Evolutionary conservation across 106 monocot genomes (phyloP), one percentile per base, ranked within the genome.

Genomic region (Dendrobium huoshanense): DNA sequence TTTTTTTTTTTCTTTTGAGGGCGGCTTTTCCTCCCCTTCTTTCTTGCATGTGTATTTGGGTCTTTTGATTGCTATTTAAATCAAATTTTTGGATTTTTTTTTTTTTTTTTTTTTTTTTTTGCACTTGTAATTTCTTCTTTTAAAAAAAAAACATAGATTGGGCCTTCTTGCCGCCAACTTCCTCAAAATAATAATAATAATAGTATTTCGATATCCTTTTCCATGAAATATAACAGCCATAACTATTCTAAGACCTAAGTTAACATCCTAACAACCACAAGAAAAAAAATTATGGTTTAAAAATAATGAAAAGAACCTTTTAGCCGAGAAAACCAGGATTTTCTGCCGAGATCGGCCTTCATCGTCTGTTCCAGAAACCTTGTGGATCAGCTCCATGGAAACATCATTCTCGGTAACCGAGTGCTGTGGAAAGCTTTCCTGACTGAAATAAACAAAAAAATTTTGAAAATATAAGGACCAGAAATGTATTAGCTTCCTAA

Each of bases 251-350:
- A 17, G 43, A 74, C 9, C 42, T 44, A 18, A 5, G 19, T 40
- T 42, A 74, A 18, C 74, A 17, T 29, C 43, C 19, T 74, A 20
- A 7, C n/a, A 43, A 43, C 15, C 41, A n/a, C 74, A 8, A 41
- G 11, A 78, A 64, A 78, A 55, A 42, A 29, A 33, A 77, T 44
- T 44, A 74, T 74, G 74, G n/a, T 74, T 20, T n/a, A 44, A 41
- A 7, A 3, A 75, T 55, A 42, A n/a, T 40, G n/a, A 61, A 44
- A 33, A 48, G 41, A 59, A 97, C 96, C 94, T 90, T 87, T 87
- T 94, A 81, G 96, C 96, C 85, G 96, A 94, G 86, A 94, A 97
- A 48, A 90, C 77, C 55, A 97, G 92, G 79, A 97, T 94, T 72
- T 89, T 82, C 81, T 97, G 96, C 40, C 96, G 92, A 88, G 94